Conservation (phyloP, 73 alveolate species). For the Paraurostyla sp. region DNA sequence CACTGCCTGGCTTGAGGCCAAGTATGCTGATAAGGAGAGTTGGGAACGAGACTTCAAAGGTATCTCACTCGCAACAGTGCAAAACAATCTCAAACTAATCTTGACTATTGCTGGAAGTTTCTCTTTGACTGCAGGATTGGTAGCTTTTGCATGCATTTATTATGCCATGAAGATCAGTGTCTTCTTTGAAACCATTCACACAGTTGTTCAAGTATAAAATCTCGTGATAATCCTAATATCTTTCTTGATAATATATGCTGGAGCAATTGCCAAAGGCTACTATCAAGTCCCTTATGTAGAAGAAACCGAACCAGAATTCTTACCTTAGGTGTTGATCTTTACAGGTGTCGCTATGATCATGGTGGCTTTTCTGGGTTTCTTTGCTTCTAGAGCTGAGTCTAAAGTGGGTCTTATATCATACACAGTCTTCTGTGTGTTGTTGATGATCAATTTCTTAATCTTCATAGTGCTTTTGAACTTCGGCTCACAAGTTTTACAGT, state of each 20-base stretch:
- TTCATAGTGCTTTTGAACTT: slow-evolving; percentile 19
- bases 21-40: slow-evolving; percentile 8
- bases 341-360: slow-evolving; percentile 58
- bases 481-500: slow-evolving; percentile 34
- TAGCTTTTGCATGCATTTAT: slow-evolving; percentile 46
- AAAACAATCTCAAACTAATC: slow-evolving; percentile 31
- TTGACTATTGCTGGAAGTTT: slow-evolving; percentile 57
- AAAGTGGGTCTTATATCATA: slow-evolving; percentile 42
- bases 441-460: slow-evolving; percentile 38
- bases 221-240: slow-evolving; percentile 43
- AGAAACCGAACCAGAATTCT: slow-evolving; percentile 56
- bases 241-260: slow-evolving; percentile 54
- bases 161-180: slow-evolving; percentile 47
- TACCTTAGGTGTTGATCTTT: slow-evolving; percentile 40
- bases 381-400: slow-evolving; percentile 51
- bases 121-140: slow-evolving; percentile 16
- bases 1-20: slow-evolving; percentile 67
- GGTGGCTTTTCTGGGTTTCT: slow-evolving; percentile 60
- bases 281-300: slow-evolving; percentile 37
- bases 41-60: slow-evolving; percentile 65
- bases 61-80: slow-evolving; percentile 48
- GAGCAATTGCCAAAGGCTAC: slow-evolving; percentile 42
- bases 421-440: slow-evolving; percentile 28
- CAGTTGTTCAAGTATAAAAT: slow-evolving; percentile 60
- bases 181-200: slow-evolving; percentile 50